Percentiles rank a stretch among this genome's conserved stretches.
Evolutionary conservation across 169 alveolate species (phyloP).

Genomic region (Plasmodium malariae): DNA sequence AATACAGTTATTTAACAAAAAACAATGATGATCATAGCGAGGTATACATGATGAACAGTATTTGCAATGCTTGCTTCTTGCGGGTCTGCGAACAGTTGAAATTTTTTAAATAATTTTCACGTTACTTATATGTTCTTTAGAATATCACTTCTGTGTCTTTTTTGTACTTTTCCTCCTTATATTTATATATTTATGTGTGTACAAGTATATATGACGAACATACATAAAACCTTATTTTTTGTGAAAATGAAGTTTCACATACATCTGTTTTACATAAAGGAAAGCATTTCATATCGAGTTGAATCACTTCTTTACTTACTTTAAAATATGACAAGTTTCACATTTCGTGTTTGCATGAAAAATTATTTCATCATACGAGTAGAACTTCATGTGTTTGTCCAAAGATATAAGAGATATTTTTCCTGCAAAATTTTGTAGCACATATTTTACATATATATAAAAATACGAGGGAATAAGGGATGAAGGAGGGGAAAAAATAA

Average conservation of each 20-base stretch:
- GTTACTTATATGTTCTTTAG: background rate
- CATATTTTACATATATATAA: conserved; percentile 4
- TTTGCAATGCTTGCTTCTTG: conserved; percentile 62
- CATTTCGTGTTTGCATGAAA: conserved; percentile 30
- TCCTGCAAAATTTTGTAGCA: conserved; percentile 29
- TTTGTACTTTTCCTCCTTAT: background rate
- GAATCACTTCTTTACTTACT: conserved; percentile 23
- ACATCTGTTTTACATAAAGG: no score
- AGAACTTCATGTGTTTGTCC: conserved; percentile 42
- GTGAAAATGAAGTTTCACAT: background rate
- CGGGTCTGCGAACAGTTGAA: conserved; percentile 42
- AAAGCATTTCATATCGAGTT: background rate
- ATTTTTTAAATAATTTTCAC: background rate
- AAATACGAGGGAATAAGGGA: background rate
- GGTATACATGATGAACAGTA: conserved; percentile 65
- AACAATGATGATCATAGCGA: conserved; percentile 70
- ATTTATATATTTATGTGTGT: background rate
- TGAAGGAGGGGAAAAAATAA: background rate
- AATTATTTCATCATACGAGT: conserved; percentile 43
- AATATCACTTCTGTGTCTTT: background rate
- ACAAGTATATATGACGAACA: background rate
- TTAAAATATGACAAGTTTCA: conserved; percentile 32
- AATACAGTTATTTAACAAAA: conserved; percentile 55
- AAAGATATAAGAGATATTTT: conserved; percentile 10
- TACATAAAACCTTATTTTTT: background rate